Evolutionary conservation across 805 yeast genomes (phyloP), one percentile per base, ranked within the genome.

Genomic region (Candida dendrica): DNA sequence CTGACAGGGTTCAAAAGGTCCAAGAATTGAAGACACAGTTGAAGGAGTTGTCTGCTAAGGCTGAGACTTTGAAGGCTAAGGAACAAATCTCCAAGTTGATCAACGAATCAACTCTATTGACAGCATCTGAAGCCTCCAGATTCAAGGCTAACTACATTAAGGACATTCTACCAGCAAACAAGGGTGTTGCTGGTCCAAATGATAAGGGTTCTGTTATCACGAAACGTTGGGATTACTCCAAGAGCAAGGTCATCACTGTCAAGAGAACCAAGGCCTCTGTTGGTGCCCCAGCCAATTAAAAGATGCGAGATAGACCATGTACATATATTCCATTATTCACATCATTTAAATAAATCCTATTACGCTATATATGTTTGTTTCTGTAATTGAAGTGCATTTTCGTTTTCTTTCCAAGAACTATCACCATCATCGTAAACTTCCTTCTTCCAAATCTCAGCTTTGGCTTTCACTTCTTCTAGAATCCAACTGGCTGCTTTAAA

Each of bases 141-240:
- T 47, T 43, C 40, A 72, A 65, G 38, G 62, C 71, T 47, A 60
- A 56, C 47, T 84, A 60, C 63, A 62, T 81, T 51, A 81, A 82
- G 43, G 68, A 74, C 8, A 74, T 79, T 4, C 55, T 71, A 45
- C 82, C 89, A 2, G 76, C 73, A 51, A 52, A 66, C 10, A 68
- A 66, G 15, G 72, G 72, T 17, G 50, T 69, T 13, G 44, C 68
- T 53, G 42, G 65, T 33, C 65, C 70, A n/a, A 63, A 61, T 45
- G 75, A 75, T 44, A 78, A 78, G 53, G 69, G 72, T 19, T 69
- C 75, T 16, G 60, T 69, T 33, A 66, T 74, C 13, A 66, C 74
- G 42, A 73, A 74, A 50, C 72, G 80, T 43, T 86, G 81, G 74
- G 80, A 86, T 58, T 75, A 78, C 42, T 69, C 64, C 18, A 69